Conservation (phyloP, 179 eudicot species). For the Dionaea muscipula region DNA sequence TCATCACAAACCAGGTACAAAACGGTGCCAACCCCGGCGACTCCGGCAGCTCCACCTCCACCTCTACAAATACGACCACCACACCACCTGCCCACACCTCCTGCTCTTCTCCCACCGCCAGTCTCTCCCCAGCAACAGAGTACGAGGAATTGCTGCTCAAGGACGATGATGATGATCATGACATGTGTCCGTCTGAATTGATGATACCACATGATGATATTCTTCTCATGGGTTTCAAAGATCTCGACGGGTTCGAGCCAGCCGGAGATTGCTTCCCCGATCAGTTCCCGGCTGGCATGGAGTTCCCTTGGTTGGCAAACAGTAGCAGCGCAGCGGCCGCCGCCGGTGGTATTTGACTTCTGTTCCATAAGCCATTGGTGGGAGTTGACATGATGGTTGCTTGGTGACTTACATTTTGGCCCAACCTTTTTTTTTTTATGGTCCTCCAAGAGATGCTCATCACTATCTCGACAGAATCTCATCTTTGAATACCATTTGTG, state of each 20-base stretch:
- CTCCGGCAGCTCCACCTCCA: constrained; percentile 1
- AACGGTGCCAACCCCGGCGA: constrained; percentile 5
- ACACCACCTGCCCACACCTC: constrained; percentile 13
- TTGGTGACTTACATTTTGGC: too few species aligned
- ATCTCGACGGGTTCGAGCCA: constrained; percentile 17
- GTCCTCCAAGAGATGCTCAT: too few species aligned
- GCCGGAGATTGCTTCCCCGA: constrained; percentile 19
- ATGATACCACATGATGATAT: constrained; percentile 34
- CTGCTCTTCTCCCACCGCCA: constrained; percentile 23
- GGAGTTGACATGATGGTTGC: too few species aligned
- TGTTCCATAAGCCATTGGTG: not conserved
- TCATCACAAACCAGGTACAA: constrained; percentile 4
- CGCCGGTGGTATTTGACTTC: constrained; percentile 29
- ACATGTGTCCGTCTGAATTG: constrained; percentile 19
- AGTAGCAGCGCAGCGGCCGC: constrained; percentile 21
- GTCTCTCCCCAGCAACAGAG: constrained; percentile 21
- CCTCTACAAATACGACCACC: not conserved
- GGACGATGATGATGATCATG: constrained; percentile 11
- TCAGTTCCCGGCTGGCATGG: constrained; percentile 12
- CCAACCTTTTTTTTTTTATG: too few species aligned
- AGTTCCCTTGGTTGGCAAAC: constrained; percentile 20
- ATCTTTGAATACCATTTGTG: too few species aligned
- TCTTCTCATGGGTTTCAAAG: constrained; percentile 45
- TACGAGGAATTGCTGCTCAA: constrained; percentile 20
- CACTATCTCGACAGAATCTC: too few species aligned